phyloP scores from a whole-genome alignment of 2,329 filamentous ascomycete genomes.

The Aspergillus candidus region DNA sequence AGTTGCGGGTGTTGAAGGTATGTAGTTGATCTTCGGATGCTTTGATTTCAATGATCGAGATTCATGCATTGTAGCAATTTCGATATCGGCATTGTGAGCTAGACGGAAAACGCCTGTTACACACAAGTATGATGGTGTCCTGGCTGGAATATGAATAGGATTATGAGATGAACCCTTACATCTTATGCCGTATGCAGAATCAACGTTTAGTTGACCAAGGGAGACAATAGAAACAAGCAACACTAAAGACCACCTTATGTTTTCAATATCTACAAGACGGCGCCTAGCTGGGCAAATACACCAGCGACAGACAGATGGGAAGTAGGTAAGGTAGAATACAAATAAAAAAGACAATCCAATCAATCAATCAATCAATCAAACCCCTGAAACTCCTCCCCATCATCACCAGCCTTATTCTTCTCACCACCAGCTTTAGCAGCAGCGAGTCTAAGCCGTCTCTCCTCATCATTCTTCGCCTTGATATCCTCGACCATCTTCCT shows the following conservation, averaged over 20 bases:
- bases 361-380: constrained; percentile 40
- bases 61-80: too few relatives aligned
- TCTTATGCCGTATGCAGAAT: not conserved
- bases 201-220: not conserved
- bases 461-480: constrained; percentile 49
- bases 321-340: constrained; percentile 5
- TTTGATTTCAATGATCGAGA: too few relatives aligned
- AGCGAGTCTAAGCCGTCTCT: constrained; percentile 15
- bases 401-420: constrained; percentile 9
- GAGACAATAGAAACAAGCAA: too few relatives aligned
- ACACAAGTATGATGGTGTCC: too few relatives aligned
- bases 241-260: too few relatives aligned
- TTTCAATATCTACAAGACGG: too few relatives aligned
- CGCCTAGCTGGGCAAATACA: too few relatives aligned
- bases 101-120: too few relatives aligned
- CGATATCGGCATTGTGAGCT: too few relatives aligned
- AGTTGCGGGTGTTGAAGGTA: too few relatives aligned
- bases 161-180: not conserved
- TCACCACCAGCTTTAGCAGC: constrained; percentile 14
- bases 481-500: constrained; percentile 60
- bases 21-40: too few relatives aligned
- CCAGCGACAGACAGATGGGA: not conserved
- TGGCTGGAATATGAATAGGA: too few relatives aligned
- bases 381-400: constrained; percentile 50
- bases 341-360: not conserved